A percentile compares a stretch with the other conserved stretches of the same genome.
These are phyloP conservation scores for Saturnispora dispora DNA, from an alignment of 805 yeast genomes.

Conservation along the genomic window DNA sequence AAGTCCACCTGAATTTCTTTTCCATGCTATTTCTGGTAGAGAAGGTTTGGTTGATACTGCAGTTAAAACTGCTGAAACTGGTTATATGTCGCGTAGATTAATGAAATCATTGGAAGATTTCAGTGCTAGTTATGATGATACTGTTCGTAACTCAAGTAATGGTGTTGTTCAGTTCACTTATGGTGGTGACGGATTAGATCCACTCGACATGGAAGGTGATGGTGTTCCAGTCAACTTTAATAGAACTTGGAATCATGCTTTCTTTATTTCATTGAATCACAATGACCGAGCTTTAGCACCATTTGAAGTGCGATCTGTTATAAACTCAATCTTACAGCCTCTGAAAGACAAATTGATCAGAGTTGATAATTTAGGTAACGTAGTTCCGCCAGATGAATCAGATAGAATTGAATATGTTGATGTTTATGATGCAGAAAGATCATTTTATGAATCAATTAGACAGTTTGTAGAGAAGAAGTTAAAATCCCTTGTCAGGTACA, in stretches of 20 bases:
- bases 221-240: constrained; percentile 90
- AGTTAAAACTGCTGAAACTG: constrained; percentile 87
- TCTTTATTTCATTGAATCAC: constrained; percentile 56
- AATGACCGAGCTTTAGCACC: constrained; percentile 56
- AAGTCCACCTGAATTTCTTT: constrained; percentile 81
- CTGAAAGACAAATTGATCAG: constrained; percentile 52
- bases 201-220: constrained; percentile 98
- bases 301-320: constrained; percentile 49
- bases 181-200: constrained; percentile 98
- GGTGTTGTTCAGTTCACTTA: constrained; percentile 96
- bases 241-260: constrained; percentile 92
- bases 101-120: constrained; percentile 95
- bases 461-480: constrained; percentile 55
- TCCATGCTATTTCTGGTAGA: constrained; percentile 99
- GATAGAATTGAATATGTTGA: constrained; percentile 61
- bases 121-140: constrained; percentile 85
- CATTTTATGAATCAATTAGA: constrained; percentile 68
- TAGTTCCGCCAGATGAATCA: constrained; percentile 35
- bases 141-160: constrained; percentile 90
- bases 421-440: constrained; percentile 80
- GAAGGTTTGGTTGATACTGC: constrained; percentile 99
- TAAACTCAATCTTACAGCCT: constrained; percentile 50
- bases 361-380: constrained; percentile 62
- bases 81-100: constrained; percentile 90
- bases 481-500: constrained; percentile 40